Evolutionary conservation across 2,329 filamentous ascomycete genomes (phyloP), one percentile per base, ranked within the genome.

Genomic region (Apiospora hydei): DNA sequence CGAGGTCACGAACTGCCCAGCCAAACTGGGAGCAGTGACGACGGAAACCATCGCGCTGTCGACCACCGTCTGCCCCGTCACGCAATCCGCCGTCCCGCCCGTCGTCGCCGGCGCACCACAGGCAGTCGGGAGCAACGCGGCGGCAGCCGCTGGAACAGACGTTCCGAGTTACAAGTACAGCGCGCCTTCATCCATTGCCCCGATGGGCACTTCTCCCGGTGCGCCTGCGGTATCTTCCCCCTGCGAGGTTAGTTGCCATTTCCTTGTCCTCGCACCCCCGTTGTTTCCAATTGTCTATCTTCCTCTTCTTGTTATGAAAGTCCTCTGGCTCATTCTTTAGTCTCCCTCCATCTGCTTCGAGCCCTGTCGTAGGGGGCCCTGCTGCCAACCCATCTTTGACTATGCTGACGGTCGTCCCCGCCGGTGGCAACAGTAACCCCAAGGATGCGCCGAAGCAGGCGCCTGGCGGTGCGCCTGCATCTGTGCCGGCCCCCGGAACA

Each of bases 61-160:
- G 38, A 80, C 78, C 2, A 80, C 78, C 21, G 73, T 80, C 26
- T 79, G 78, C 41, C 78, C 78, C 7, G 77, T 79, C 6, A 70
- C 75, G 57, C 30, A 41, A 41, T 24, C 57, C 0, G 11, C 57
- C 11, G 34, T 64, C 10, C 34, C 34, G 10, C 57, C 57, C 18
- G 57, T 64, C 34, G 57, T 4, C 1, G 46, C 46, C 34, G 34
- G 18, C 4, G 57, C 34, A 0, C 34, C 57, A 3, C 16, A 57
- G 26, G 16, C 51, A 51, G 24, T 6, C 47, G 51, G 51, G 14
- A 46, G 11, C 44, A 46, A 2, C 44, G 44, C 44, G 16, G 44
- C 14, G 4, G 44, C 44, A 46, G 44, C 10, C 2, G 14, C 44
- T 16, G 44, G n/a, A 53, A 16, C 44, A n/a, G 76, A 78, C 43